Evolutionary conservation across 805 yeast species (phyloP).

Genomic region (Teunomyces stri): DNA sequence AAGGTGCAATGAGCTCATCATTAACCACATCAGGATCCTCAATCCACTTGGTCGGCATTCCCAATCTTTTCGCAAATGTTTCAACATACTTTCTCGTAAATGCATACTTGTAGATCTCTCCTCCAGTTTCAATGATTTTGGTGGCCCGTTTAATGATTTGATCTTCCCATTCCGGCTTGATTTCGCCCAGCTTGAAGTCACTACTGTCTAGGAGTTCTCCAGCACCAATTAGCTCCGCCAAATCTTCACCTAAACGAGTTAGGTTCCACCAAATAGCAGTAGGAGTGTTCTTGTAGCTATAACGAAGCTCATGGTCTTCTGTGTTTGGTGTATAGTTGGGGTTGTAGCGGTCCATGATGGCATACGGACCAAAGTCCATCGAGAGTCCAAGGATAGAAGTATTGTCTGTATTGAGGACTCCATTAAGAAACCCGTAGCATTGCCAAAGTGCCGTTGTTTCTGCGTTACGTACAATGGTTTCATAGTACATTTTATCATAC

Average conservation of each 20-base stretch:
- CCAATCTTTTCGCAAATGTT: constrained; percentile 64
- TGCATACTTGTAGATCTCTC: constrained; percentile 60
- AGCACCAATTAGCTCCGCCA: constrained; percentile 79
- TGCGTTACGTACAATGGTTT: constrained; percentile 73
- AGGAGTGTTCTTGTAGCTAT: constrained; percentile 83
- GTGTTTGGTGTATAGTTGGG: constrained; percentile 86
- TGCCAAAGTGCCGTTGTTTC: constrained; percentile 81
- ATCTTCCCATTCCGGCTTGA: constrained; percentile 50
- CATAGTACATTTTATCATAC: constrained; percentile 71
- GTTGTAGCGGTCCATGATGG: constrained; percentile 81
- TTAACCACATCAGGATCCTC: constrained; percentile 37
- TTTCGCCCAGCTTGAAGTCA: constrained; percentile 38
- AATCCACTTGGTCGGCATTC: constrained; percentile 44
- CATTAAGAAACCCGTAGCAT: constrained; percentile 87
- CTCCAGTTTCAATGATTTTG: constrained; percentile 58
- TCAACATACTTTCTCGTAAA: constrained; percentile 59
- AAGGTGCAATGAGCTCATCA: constrained; percentile 50
- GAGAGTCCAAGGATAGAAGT: constrained; percentile 86
- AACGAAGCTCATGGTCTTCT: constrained; percentile 71
- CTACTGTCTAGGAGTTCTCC: constrained; percentile 51
- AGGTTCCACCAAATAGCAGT: constrained; percentile 91
- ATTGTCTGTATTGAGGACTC: constrained; percentile 92
- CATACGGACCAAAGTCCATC: constrained; percentile 93
- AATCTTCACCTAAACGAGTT: constrained; percentile 75
- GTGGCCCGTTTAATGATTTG: constrained; percentile 60